Conservation (phyloP, 139 green algal species). For the Chlamydomonas incerta region DNA sequence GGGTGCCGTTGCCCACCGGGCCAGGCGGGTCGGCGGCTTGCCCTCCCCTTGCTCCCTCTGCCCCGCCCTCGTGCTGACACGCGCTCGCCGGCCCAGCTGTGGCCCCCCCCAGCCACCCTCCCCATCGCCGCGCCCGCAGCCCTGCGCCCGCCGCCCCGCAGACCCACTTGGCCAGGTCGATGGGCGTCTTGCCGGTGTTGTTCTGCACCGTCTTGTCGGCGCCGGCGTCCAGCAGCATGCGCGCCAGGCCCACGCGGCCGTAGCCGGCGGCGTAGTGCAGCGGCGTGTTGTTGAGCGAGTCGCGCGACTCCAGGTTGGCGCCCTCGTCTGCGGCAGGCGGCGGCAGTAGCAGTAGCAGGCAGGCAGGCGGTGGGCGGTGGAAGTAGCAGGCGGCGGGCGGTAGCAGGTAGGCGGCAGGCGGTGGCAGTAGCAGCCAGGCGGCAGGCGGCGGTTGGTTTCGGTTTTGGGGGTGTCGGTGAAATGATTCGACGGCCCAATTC, state of each 20-base stretch:
- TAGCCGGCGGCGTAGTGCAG: constrained; percentile 84
- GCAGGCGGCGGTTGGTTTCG: no score
- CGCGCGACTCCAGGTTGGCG: constrained; percentile 57
- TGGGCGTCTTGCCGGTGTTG: constrained; percentile 74
- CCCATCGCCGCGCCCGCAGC: background rate
- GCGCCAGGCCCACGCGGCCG: constrained; percentile 63
- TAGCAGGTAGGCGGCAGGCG: no score
- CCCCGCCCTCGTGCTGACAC: no score
- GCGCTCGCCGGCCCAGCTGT: no score
- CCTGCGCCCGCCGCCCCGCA: background rate
- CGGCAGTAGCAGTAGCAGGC: no score
- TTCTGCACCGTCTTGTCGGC: constrained; percentile 72
- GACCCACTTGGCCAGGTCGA: constrained; percentile 73
- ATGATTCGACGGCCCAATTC: no score
- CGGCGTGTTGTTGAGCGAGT: constrained; percentile 79
- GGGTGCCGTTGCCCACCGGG: background rate
- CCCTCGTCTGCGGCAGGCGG: constrained; percentile 62
- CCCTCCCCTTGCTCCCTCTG: no score
- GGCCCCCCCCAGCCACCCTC: background rate
- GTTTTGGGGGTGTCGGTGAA: no score
- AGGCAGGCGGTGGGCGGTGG: no score
- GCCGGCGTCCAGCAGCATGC: constrained; percentile 76
- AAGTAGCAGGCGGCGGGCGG: no score
- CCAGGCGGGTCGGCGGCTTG: background rate
- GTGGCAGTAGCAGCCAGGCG: no score